Evolutionary conservation across 495 filamentous ascomycete genomes (phyloP).

Genomic region (Podospora tetraspora): DNA sequence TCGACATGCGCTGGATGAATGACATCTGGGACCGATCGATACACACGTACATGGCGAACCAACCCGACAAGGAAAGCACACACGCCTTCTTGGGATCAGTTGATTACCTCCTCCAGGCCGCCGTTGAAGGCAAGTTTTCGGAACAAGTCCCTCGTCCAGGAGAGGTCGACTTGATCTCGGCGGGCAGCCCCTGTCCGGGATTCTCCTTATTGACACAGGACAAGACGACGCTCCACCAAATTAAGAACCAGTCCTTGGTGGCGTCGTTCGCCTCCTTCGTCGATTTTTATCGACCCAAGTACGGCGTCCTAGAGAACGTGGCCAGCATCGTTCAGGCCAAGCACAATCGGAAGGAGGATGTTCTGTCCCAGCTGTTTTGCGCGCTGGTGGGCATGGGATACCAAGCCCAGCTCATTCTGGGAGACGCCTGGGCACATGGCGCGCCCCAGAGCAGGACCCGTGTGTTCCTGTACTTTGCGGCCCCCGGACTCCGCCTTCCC

Average conservation of each 20-base stretch:
- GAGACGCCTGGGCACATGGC: constrained; percentile 66
- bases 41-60: constrained; percentile 64
- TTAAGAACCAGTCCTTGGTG: constrained; percentile 64
- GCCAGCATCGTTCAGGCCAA: constrained; percentile 47
- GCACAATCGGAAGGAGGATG: constrained; percentile 44
- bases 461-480: constrained; percentile 61
- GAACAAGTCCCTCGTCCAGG: constrained; percentile 49
- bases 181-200: constrained; percentile 68
- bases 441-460: constrained; percentile 56
- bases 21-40: constrained; percentile 59
- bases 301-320: constrained; percentile 71
- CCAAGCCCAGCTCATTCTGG: constrained; percentile 55
- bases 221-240: constrained; percentile 39
- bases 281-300: constrained; percentile 67
- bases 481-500: constrained; percentile 52
- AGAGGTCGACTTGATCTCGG: constrained; percentile 62
- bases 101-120: constrained; percentile 56
- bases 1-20: constrained; percentile 58
- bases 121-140: constrained; percentile 45
- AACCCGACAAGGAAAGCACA: constrained; percentile 16
- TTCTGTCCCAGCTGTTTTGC: constrained; percentile 63
- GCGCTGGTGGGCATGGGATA: constrained; percentile 68
- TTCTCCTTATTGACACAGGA: constrained; percentile 57
- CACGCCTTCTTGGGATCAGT: constrained; percentile 62
- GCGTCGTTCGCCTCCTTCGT: constrained; percentile 68